These are phyloP conservation scores for Thraustochytrium striatum DNA, from an alignment of 352 stramenopile species.

Conservation along the genomic window DNA sequence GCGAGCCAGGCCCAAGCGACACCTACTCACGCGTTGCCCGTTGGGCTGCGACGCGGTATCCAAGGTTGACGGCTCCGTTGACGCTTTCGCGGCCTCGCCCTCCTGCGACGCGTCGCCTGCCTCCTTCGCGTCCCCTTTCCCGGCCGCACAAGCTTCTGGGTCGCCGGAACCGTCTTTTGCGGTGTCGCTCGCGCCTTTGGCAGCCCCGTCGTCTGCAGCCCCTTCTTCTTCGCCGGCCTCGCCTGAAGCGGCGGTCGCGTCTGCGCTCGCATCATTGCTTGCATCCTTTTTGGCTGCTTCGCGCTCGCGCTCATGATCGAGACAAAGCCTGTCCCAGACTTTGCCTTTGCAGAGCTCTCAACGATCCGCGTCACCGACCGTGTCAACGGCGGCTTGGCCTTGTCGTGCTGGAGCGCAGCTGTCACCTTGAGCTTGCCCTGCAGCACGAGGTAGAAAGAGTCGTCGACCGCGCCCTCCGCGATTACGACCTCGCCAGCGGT, in stretches of 20 bases:
- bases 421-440: slow-evolving; percentile 15
- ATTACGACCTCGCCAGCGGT: slow-evolving; percentile 1
- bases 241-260: not conserved
- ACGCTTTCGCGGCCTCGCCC: not conserved
- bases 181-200: not conserved
- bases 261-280: not conserved
- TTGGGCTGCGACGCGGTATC: too few relatives aligned
- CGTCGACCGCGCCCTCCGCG: not conserved
- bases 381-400: not conserved
- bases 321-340: not conserved
- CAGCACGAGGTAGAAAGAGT: slow-evolving; percentile 24
- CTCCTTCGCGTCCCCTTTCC: not conserved
- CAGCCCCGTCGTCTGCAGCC: not conserved
- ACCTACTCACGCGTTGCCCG: too few relatives aligned
- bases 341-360: not conserved
- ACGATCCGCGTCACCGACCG: not conserved
- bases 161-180: not conserved
- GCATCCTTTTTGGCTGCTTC: not conserved
- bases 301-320: not conserved
- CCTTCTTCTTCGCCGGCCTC: not conserved
- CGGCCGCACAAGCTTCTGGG: not conserved
- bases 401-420: not conserved
- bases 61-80: too few relatives aligned
- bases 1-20: too few relatives aligned
- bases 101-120: not conserved